These are phyloP conservation scores for Blepharisma stoltei DNA, from an alignment of 73 alveolate species.

Conservation along the genomic window DNA sequence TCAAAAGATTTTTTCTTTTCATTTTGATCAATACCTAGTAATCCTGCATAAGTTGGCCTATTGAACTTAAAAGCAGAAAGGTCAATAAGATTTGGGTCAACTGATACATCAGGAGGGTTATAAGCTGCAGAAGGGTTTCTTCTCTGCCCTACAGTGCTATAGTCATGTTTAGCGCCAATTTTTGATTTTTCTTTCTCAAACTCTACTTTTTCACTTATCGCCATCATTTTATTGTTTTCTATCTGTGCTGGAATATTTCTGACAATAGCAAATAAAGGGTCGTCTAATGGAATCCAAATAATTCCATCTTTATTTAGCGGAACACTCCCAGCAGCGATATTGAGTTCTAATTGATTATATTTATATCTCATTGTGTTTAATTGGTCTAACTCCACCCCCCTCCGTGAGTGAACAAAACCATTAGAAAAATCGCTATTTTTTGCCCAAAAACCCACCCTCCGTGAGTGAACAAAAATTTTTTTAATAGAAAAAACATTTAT, in stretches of 20 bases:
- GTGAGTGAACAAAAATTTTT: too few relatives aligned
- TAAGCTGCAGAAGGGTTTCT: too few relatives aligned
- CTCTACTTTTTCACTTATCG: too few relatives aligned
- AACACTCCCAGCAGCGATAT: neutral
- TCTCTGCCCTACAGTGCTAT: too few relatives aligned
- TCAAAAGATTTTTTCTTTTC: neutral
- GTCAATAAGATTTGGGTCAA: neutral
- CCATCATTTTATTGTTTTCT: too few relatives aligned
- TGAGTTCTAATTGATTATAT: conserved; percentile 1
- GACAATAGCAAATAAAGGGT: neutral
- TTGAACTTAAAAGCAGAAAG: neutral
- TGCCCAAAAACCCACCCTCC: too few relatives aligned
- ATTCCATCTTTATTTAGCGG: neutral
- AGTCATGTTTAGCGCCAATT: too few relatives aligned
- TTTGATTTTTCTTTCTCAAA: too few relatives aligned
- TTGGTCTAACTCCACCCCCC: too few relatives aligned
- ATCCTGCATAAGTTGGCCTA: conserved; percentile 11
- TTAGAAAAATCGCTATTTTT: too few relatives aligned
- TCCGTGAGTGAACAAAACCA: too few relatives aligned
- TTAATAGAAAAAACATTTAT: too few relatives aligned
- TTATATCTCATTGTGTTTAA: neutral
- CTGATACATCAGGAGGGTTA: neutral
- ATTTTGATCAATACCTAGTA: neutral
- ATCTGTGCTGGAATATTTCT: neutral
- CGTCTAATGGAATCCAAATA: neutral